Evolutionary conservation across 202 grass and related monocot species (phyloP), one percentile per base, ranked within the genome.

Genomic region (Panicum virgatum): DNA sequence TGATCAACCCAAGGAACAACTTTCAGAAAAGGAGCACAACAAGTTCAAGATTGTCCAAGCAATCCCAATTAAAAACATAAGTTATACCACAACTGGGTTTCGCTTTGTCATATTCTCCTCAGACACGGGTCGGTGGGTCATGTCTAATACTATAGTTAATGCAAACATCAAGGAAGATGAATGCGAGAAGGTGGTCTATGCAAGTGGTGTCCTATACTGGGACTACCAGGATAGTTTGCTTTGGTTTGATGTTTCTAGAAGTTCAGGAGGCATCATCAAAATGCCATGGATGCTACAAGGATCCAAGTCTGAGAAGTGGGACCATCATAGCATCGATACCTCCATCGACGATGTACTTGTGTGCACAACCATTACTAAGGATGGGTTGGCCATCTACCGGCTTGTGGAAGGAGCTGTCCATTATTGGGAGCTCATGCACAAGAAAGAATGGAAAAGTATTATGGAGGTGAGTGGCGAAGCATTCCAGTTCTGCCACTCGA

Each of bases 391-490:
- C 15, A 13, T 77, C 15, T 77, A 30, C 9, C 8, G 44, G 4
- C 23, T 77, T 29, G 15, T 61, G 4, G 6, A 6, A 13, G 29
- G 3, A 20, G 54, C 5, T 76, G 73, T 26, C 1, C 25, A 30
- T 14, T 20, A 12, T 77, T 77, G 57, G 74, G 40, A 77, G 39
- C 40, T 73, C 11, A 65, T 65, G 7, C 59, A 78, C 36, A 23
- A 9, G 7, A 78, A 78, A 50, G 43, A 2, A 9, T 78, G 75
- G 59, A 38, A 22, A 12, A 46, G 36, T 3, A 78, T 78, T 64
- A 9, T 78, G 59, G 27, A 50, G 18, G 5, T 23, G 11, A 38
- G 12, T 65, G 27, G 75, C 0, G 43, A 51, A 18, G 75, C 29
- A 50, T 51, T 78, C 19, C 16, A 37, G 4, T 78, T 65, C 22